Base-by-base conservation (phyloP, 306 rosid species). In the Vigna nakashimae region DNA sequence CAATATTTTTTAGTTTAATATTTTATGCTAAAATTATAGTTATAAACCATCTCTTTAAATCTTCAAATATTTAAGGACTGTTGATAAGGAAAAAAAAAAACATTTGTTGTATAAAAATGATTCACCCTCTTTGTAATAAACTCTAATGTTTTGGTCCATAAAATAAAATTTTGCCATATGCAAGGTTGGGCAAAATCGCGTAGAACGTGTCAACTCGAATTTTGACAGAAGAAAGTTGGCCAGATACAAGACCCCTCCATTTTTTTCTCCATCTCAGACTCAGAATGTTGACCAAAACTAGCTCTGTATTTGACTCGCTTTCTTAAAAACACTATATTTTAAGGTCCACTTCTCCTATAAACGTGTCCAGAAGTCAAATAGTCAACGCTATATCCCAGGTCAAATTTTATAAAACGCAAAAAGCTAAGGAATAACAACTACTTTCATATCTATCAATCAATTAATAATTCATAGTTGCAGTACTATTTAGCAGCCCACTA, bases 321-420 rank as follows among this genome's bases (percentile, higher is more conserved):
- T 5, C 34, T 16, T 38, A 18, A n/a, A 40, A 7, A 20, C 2
- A 48, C 3, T 46, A 28, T 45, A 18, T 73, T 63, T 34, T 46
- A n/a, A 64, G 56, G 4, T 13, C 5, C 80, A 48, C 50, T 58
- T 58, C 65, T 43, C 7, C 18, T 42, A 18, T 2, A 43, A 28
- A 74, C 80, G 86, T 78, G 83, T 66, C 6, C 15, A 73, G 4
- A 45, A 77, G 82, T 77, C 75, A 77, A 79, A n/a, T 11, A 58
- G 79, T 77, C 78, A 77, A 26, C 66, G 4, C 16, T 7, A 51
- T 17, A 55, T 65, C 15, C 36, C 17, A 26, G 34, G 83, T 83
- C 76, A 83, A 78, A 73, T 2, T 24, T 64, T 16, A 14, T 8
- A 32, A 65, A 51, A 11, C 11, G 12, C 30, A 18, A 36, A 36